Evolutionary conservation across 2,329 filamentous ascomycete genomes (phyloP), one percentile per base, ranked within the genome.

Genomic region (Ophiostoma sp.): DNA sequence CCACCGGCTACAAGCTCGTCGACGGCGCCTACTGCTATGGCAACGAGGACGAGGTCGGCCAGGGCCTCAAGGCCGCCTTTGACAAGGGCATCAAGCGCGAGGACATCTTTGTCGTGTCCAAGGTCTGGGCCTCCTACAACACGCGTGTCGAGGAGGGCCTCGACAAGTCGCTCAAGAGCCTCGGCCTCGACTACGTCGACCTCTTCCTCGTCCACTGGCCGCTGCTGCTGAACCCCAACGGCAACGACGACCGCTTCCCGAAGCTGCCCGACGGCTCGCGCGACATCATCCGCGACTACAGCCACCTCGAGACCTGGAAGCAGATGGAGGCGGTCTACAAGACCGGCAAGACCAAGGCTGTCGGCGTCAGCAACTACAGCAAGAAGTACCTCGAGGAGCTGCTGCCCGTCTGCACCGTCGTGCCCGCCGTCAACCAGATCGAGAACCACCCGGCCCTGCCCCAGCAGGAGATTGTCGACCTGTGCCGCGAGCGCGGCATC

Each of bases 191-290:
- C 72, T 94, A 96, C 76, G 84, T 96, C 5, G 92, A 96, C 76
- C 81, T 96, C 69, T 92, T 86, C 76, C 83, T 96, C 49, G 85
- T 96, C 81, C 92, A 96, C 80, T 95, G 91, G 91, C 89, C 91
- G 5, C 81, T 92, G 63, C 87, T 89, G 65, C 88, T 93, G 86
- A 94, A 93, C 79, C 89, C 89, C 7, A 84, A 90, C 45, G 89
- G 87, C 71, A 89, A 90, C 80, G 82, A 90, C 76, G 87, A 89
- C 73, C 83, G 85, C 70, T 92, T 94, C 79, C 92, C 91, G 73
- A 92, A 88, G 77, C 85, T 86, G 66, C 80, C 86, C 14, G 89
- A 94, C 75, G 91, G 91, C 72, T 84, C 83, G 63, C 87, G 91
- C 71, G 91, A 96, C 77, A 85, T 95, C 67, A 82, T 89, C 75